A percentile compares a stretch with the other conserved stretches of the same genome.
Conservation (phyloP, 164 flowering plant species). For the Amborella trichopoda region DNA sequence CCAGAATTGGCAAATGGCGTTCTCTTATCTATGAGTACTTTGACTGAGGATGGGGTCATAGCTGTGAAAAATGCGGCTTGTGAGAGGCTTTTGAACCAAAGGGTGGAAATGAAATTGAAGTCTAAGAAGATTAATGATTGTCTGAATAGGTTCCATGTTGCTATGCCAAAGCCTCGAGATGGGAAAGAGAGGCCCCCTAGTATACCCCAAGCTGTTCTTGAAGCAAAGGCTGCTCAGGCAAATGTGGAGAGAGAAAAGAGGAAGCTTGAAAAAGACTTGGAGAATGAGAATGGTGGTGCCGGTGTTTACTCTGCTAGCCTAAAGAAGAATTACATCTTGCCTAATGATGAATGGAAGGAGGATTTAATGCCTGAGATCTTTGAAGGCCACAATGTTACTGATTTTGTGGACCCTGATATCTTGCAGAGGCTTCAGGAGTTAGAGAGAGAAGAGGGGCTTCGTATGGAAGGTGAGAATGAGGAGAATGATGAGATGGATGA, state of each 20-base stretch:
- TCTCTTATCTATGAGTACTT: constrained; percentile 75
- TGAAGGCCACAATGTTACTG: constrained; percentile 85
- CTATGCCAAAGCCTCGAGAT: constrained; percentile 74
- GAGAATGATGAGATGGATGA: constrained; percentile 54
- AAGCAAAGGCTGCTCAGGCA: constrained; percentile 51
- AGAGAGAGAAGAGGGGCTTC: constrained; percentile 60
- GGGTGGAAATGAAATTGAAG: constrained; percentile 84
- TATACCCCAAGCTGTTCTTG: constrained; percentile 72
- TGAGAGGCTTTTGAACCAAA: constrained; percentile 67
- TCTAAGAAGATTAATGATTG: constrained; percentile 78
- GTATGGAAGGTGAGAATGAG: constrained; percentile 34
- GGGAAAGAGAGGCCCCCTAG: constrained; percentile 75
- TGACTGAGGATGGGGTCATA: constrained; percentile 76
- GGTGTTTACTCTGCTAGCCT: constrained; percentile 79
- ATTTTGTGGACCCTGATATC: constrained; percentile 73
- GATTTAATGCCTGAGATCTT: constrained; percentile 79
- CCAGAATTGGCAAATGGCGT: constrained; percentile 43
- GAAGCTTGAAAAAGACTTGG: constrained; percentile 81
- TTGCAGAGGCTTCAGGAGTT: constrained; percentile 63
- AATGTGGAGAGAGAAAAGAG: constrained; percentile 34
- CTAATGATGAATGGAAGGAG: constrained; percentile 75
- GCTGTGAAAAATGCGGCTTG: constrained; percentile 86
- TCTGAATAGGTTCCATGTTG: constrained; percentile 76
- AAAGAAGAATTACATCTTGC: constrained; percentile 63
- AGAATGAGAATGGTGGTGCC: constrained; percentile 80